Base-by-base conservation (phyloP, 2,329 filamentous ascomycete species). In the Penicillium sp. region DNA sequence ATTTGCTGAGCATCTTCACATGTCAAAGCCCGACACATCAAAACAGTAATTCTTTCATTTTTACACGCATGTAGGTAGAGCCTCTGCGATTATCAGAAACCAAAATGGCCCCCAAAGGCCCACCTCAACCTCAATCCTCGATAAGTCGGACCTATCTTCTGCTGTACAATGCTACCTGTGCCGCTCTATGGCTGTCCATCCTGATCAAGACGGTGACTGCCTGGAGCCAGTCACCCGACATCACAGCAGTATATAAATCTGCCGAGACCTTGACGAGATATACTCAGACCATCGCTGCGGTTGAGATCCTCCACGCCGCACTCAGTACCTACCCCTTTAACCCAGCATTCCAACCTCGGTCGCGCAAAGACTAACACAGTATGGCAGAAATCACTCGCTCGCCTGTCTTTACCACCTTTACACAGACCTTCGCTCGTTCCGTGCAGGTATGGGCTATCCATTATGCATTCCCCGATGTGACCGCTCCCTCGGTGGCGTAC, bases 401-500 rank as follows among this genome's bases (percentile, higher is more conserved):
- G 27, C 65, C 68, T 15, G 55, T 70, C 49, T 65, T 66, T 51
- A 69, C 66, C 6, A 70, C 67, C 41, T 70, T 69, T 49, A 69
- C 66, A 0, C 67, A 70, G 51, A 60, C 64, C 23, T 70, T 68
- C 51, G 65, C 66, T 15, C 68, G 68, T 47, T 65, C 61, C 53
- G 63, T 68, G n/a, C 68, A 70, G 42, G 67, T 69, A 52, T 70
- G 68, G 66, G 67, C 67, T 25, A 65, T 70, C 18, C 63, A 68
- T 29, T 63, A 66, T 60, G 64, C 57, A 6, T 70, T 63, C 20
- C 60, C 68, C 1, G 33, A 37, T 1, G 49, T 57, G 6, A 65
- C 63, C 4, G 60, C 55, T 4, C 20, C 50, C 1, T 66, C 67
- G 1, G 20, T 48, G 6, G 62, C 58, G 4, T 69, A 69, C 33